These are phyloP conservation scores for Bolboschoenus planiculmis DNA, from an alignment of 176 grass and related monocot genomes.

Conservation along the genomic window DNA sequence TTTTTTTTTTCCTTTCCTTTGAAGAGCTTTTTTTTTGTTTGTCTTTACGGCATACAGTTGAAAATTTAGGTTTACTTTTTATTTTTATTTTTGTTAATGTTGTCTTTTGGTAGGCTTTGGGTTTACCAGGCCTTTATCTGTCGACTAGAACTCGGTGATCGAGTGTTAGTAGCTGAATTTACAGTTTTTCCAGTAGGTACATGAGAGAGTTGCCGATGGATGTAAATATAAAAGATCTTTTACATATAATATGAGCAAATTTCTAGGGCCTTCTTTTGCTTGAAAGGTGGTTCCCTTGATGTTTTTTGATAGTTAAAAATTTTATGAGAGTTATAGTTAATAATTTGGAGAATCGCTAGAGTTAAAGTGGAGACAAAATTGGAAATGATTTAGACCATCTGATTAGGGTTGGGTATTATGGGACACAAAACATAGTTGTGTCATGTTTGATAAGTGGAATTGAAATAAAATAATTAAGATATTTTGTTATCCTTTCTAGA, in stretches of 20 bases:
- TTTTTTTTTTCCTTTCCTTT: neutral
- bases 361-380: too few species aligned
- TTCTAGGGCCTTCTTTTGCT: neutral
- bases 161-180: neutral
- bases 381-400: too few species aligned
- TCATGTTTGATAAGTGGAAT: neutral
- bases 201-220: neutral
- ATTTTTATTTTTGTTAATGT: neutral
- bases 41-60: neutral
- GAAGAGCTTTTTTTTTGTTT: neutral
- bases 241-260: neutral
- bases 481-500: too few species aligned
- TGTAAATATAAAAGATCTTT: slow-evolving; percentile 7
- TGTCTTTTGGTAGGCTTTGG: neutral
- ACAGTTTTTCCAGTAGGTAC: neutral
- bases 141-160: neutral
- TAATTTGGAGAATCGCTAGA: too few species aligned
- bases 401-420: too few species aligned
- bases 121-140: neutral
- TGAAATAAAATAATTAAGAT: neutral
- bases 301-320: neutral
- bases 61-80: neutral
- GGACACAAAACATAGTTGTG: too few species aligned
- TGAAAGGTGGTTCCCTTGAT: neutral
- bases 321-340: neutral